Conservation (phyloP, 164 flowering plant genomes). For the Platanus orientalis region DNA sequence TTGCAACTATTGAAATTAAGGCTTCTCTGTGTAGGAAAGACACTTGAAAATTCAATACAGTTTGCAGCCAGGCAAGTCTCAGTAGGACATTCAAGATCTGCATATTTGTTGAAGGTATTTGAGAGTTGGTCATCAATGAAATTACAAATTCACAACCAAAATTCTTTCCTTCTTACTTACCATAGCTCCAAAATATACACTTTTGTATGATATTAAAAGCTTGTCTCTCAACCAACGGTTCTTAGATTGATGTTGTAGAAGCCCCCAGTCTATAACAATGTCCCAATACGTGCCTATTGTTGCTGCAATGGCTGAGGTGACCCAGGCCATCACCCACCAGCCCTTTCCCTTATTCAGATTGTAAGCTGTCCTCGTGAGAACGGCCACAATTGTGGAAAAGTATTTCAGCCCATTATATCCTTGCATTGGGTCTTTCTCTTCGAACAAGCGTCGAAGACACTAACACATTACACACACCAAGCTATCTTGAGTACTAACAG, state of each 20-base stretch:
- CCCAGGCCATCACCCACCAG: slow-evolving; percentile 51
- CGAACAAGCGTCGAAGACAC: slow-evolving; percentile 68
- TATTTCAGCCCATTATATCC: slow-evolving; percentile 62
- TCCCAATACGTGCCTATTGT: slow-evolving; percentile 50
- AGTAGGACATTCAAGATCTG: slow-evolving; percentile 56
- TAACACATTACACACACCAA: slow-evolving; percentile 18
- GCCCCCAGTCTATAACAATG: slow-evolving; percentile 53
- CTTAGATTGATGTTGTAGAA: slow-evolving; percentile 36
- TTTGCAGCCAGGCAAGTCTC: slow-evolving; percentile 71
- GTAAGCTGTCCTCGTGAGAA: slow-evolving; percentile 51
- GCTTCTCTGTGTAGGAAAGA: slow-evolving; percentile 37
- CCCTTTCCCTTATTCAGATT: slow-evolving; percentile 23
- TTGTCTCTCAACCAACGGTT: slow-evolving; percentile 62
- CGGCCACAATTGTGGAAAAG: slow-evolving; percentile 59
- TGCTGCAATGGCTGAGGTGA: slow-evolving; percentile 50
- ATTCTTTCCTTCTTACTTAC: slow-evolving; percentile 23
- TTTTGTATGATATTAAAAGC: slow-evolving; percentile 45
- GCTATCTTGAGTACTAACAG: not conserved
- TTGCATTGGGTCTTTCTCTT: slow-evolving; percentile 58
- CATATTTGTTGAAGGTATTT: not conserved
- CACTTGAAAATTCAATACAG: slow-evolving; percentile 36
- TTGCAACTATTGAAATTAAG: slow-evolving; percentile 38
- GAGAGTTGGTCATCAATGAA: too few relatives aligned
- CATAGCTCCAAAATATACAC: slow-evolving; percentile 60
- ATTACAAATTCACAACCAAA: too few relatives aligned